These are phyloP conservation scores for Hamamelis virginiana DNA, from an alignment of 164 flowering plant species.

Conservation along the genomic window DNA sequence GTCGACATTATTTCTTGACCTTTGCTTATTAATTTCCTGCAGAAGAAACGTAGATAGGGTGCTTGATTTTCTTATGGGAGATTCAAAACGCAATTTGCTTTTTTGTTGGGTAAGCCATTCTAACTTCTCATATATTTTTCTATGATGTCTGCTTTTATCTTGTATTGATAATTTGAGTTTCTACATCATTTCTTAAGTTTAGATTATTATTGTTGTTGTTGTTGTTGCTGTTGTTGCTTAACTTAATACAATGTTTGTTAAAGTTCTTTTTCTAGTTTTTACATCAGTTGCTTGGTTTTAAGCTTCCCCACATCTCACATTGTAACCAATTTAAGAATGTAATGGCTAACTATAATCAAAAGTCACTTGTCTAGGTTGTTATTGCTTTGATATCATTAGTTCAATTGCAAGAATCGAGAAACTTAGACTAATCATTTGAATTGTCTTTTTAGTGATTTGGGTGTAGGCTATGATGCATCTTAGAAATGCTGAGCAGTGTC, in stretches of 20 bases:
- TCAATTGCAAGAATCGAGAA: no score
- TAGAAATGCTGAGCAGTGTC: no score
- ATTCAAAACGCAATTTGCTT: constrained; percentile 30
- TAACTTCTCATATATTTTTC: neutral
- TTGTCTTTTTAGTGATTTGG: no score
- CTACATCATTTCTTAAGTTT: neutral
- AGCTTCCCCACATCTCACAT: no score
- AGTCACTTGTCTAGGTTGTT: no score
- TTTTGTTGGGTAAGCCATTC: constrained; percentile 59
- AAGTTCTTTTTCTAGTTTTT: neutral
- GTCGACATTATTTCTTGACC: neutral
- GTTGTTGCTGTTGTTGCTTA: neutral
- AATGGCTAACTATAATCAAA: no score
- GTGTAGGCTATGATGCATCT: no score
- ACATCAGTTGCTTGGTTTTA: neutral
- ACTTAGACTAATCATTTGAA: no score
- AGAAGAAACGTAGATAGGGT: constrained; percentile 44
- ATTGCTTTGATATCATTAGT: no score
- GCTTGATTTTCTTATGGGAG: constrained; percentile 42
- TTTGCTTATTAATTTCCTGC: constrained; percentile 12
- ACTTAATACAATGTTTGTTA: neutral
- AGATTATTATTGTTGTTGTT: neutral
- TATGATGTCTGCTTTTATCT: neutral
- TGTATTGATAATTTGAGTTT: neutral
- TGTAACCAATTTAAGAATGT: no score